Percentiles rank a stretch among this genome's conserved stretches.
Conservation (phyloP, 805 yeast species). For the Zygotorulaspora sp. region DNA sequence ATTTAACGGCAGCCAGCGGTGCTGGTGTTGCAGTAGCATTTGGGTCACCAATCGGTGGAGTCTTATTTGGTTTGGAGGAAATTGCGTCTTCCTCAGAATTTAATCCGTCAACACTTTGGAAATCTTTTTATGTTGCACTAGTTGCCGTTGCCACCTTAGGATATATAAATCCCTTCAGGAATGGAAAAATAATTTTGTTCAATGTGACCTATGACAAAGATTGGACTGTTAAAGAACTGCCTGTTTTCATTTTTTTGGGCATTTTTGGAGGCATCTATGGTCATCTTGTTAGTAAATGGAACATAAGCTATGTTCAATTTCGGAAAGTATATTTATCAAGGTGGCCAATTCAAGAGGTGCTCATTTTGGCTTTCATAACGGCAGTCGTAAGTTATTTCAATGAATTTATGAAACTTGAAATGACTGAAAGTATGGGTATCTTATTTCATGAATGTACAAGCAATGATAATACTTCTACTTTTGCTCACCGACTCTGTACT, state of each 20-base stretch:
- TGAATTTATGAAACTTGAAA: conserved; percentile 74
- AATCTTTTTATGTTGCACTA: conserved; percentile 84
- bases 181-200: conserved; percentile 90
- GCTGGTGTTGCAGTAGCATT: conserved; percentile 99
- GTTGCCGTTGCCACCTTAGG: conserved; percentile 81
- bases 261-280: conserved; percentile 92
- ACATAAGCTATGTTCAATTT: conserved; percentile 70
- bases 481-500: conserved; percentile 42
- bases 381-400: conserved; percentile 79
- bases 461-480: conserved; percentile 31
- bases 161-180: conserved; percentile 82
- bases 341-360: conserved; percentile 60
- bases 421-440: conserved; percentile 93
- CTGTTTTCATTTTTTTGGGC: conserved; percentile 74
- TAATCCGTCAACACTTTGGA: conserved; percentile 79
- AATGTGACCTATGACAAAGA: conserved; percentile 81
- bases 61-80: conserved; percentile 87
- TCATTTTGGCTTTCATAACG: conserved; percentile 60
- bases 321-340: conserved; percentile 58
- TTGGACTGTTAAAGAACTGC: conserved; percentile 85
- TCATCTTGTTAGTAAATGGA: conserved; percentile 65
- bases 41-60: conserved; percentile 97
- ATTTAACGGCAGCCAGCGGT: conserved; percentile 83
- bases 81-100: conserved; percentile 63
- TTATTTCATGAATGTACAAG: conserved; percentile 76